Conservation (phyloP, 768 basidiomycete species). For the Vararia minispora region DNA sequence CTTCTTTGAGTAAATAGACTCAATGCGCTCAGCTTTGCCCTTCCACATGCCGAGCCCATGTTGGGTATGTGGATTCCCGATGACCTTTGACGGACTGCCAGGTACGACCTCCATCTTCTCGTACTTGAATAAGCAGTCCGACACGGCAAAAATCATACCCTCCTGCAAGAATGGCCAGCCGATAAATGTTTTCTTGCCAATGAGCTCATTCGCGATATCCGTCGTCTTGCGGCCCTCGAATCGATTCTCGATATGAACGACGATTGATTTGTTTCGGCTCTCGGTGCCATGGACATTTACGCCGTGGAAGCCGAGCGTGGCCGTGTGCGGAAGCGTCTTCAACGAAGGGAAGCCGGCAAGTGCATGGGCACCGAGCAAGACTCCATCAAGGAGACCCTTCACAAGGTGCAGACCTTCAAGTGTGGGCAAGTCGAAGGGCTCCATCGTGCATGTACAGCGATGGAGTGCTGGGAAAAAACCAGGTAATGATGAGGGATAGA, state of each 20-base stretch:
- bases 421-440: conserved; percentile 81
- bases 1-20: conserved; percentile 79
- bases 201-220: conserved; percentile 62
- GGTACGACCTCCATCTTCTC: conserved; percentile 53
- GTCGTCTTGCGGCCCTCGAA: conserved; percentile 57
- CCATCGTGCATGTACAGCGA: conserved; percentile 70
- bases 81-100: conserved; percentile 38
- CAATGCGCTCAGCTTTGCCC: conserved; percentile 70
- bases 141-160: conserved; percentile 76
- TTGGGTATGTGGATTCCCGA: conserved; percentile 64
- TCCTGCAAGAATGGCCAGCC: conserved; percentile 97
- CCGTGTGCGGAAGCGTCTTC: conserved; percentile 74
- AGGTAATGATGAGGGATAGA: conserved; percentile 86
- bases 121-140: conserved; percentile 80
- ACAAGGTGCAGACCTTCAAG: conserved; percentile 78
- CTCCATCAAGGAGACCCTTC: conserved; percentile 81
- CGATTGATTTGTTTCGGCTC: conserved; percentile 87
- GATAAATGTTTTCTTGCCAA: conserved; percentile 69
- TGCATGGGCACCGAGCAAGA: conserved; percentile 72
- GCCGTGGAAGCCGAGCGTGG: conserved; percentile 69
- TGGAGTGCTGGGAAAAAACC: conserved; percentile 89
- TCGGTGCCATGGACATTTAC: conserved; percentile 92
- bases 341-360: conserved; percentile 96
- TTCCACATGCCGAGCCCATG: conserved; percentile 70
- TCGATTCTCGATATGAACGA: conserved; percentile 72